A percentile compares a stretch with the other conserved stretches of the same genome.
phyloP scores from a whole-genome alignment of 805 yeast species.

The Metschnikowia gruessii region DNA sequence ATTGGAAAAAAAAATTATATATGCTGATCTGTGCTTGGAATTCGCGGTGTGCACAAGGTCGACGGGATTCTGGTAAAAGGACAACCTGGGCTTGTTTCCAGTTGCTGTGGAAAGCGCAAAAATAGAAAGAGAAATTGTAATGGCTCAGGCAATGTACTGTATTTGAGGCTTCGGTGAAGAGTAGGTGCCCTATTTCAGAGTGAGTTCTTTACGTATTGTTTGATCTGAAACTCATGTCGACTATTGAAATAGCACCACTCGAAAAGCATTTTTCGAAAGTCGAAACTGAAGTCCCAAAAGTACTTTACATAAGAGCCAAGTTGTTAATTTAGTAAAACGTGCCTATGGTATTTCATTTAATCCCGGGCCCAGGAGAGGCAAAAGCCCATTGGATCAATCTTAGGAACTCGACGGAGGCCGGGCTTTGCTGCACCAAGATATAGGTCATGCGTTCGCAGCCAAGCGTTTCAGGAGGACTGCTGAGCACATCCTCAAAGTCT shows the following conservation, averaged over 20 bases:
- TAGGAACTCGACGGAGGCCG: neutral
- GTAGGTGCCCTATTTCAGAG: too few relatives aligned
- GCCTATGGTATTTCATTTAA: too few relatives aligned
- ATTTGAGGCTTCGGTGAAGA: too few relatives aligned
- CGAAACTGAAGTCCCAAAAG: too few relatives aligned
- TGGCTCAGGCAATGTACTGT: too few relatives aligned
- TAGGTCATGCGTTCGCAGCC: neutral
- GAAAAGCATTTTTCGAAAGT: too few relatives aligned
- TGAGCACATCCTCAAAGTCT: neutral
- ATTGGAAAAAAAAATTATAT: neutral
- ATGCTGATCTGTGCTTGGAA: conserved; percentile 1
- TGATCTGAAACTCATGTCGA: too few relatives aligned
- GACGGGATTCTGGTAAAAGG: neutral
- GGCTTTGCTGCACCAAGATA: neutral
- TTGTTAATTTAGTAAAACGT: too few relatives aligned
- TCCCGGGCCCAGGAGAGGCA: neutral
- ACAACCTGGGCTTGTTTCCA: neutral
- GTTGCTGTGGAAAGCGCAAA: neutral
- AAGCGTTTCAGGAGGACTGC: neutral
- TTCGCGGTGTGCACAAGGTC: neutral
- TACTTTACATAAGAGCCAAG: too few relatives aligned
- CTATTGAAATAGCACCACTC: too few relatives aligned
- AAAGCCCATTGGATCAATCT: neutral
- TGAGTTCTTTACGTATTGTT: too few relatives aligned
- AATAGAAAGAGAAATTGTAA: too few relatives aligned